Evolutionary conservation across 208 protist species (phyloP).

Genomic region (Leishmania arabica): DNA sequence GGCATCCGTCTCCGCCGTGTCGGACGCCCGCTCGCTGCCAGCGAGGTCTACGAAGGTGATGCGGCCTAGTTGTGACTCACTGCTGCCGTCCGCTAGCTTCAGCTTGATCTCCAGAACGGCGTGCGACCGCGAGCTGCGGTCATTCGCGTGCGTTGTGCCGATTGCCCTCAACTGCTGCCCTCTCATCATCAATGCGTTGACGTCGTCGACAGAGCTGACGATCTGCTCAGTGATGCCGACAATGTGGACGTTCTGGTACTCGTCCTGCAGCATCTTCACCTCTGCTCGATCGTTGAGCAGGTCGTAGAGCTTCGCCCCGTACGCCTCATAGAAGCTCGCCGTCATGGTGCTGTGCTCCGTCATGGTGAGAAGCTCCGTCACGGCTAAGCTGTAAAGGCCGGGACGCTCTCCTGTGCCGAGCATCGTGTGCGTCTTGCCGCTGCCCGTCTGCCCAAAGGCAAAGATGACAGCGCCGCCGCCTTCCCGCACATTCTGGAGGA

Average conservation of each 20-base stretch:
- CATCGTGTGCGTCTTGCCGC: constrained; percentile 94
- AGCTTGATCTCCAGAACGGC: constrained; percentile 83
- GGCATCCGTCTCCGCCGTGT: constrained; percentile 88
- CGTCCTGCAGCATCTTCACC: constrained; percentile 93
- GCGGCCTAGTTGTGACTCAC: constrained; percentile 61
- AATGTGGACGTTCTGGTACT: constrained; percentile 90
- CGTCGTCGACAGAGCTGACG: constrained; percentile 59
- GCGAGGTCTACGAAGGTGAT: constrained; percentile 99
- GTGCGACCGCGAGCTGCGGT: constrained; percentile 83
- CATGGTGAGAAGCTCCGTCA: constrained; percentile 90
- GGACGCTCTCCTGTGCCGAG: constrained; percentile 53
- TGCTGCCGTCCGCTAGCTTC: constrained; percentile 27
- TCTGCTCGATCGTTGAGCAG: constrained; percentile 89
- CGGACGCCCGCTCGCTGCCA: constrained; percentile 96
- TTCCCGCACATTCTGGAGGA: constrained; percentile 63
- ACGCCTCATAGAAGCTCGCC: constrained; percentile 96
- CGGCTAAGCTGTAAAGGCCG: constrained; percentile 93
- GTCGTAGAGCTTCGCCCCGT: constrained; percentile 94
- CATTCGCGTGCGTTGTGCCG: constrained; percentile 88
- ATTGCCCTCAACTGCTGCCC: constrained; percentile 79
- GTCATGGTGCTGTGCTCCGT: constrained; percentile 39
- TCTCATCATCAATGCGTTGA: constrained; percentile 80
- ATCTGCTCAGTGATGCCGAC: constrained; percentile 85
- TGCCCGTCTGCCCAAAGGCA: constrained; percentile 96
- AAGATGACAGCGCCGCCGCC: constrained; percentile 85